These are phyloP conservation scores for Epichloe uncinata DNA, from an alignment of 2,329 filamentous ascomycete species.

Conservation along the genomic window DNA sequence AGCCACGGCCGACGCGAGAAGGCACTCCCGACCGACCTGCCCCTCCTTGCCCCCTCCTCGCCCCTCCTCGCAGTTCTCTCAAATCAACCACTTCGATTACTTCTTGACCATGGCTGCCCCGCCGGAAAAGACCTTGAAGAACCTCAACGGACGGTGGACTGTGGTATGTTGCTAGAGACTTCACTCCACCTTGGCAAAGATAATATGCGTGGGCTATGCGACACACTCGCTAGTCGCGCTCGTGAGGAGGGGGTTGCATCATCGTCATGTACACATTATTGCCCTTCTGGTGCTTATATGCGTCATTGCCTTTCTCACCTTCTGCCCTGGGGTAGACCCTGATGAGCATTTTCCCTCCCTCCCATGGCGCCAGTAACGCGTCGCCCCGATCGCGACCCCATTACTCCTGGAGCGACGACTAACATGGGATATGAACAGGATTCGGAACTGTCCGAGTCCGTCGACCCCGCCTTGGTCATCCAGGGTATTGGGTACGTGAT, in stretches of 20 bases:
- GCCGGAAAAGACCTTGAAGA: constrained; percentile 47
- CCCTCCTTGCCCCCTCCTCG: not conserved
- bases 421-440: constrained; percentile 39
- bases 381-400: too few species aligned
- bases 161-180: constrained; percentile 40
- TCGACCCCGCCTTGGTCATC: constrained; percentile 55
- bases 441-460: constrained; percentile 55
- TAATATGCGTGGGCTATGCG: not conserved
- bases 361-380: not conserved
- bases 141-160: constrained; percentile 56
- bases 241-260: not conserved
- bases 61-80: not conserved
- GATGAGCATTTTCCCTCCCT: not conserved
- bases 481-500: constrained; percentile 60
- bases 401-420: not conserved
- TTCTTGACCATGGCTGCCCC: constrained; percentile 53
- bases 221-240: not conserved
- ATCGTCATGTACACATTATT: not conserved
- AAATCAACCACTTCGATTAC: not conserved
- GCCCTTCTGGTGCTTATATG: not conserved
- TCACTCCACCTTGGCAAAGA: too few species aligned
- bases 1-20: not conserved
- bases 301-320: too few species aligned
- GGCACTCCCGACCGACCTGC: not conserved
- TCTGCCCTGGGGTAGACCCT: not conserved